Base-by-base conservation (phyloP, 768 basidiomycete species). In the Kondoa malvinella region DNA sequence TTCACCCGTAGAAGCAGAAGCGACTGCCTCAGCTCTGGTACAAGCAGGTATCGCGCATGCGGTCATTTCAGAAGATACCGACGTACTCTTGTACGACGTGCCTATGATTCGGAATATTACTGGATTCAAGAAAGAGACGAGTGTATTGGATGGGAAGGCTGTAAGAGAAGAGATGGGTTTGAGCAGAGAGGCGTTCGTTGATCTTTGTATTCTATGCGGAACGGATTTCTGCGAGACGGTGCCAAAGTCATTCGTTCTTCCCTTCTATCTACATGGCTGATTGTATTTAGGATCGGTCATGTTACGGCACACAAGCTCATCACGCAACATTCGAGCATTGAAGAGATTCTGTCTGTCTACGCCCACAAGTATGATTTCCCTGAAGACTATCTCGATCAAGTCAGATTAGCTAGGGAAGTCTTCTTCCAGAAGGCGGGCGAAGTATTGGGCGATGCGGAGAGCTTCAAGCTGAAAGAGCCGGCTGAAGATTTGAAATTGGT, bases 1-100 rank as follows among this genome's bases (percentile, higher is more conserved):
- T 2, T 32, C 34, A 56, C 69, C 69, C 1, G 60, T 63, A 26
- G 69, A 69, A 63, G 69, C 69, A n/a, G 69, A 69, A 57, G 66
- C 69, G 26, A 32, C 67, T 14, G 66, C 66, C 40, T 14, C 69
- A n/a, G 59, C 56, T 12, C 56, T 69, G 1, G 67, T 67, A n/a
- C 26, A 32, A 16, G 56, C 59, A 31, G 27, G 29, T 16, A n/a
- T 25, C 17, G 69, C 60, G 1, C 65, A 69, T 30, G 16, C 64
- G 1, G 69, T 69, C 25, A 25, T 69, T 15, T 57, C 69, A 3
- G 66, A 67, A 63, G 69, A 69, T 40, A 62, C 67, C 14, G 69
- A 69, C 32, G 69, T 69, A 21, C 66, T 69, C 1, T 56, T 56
- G 1, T 69, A 61, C 29, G 66, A 67, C 25, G 56, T 66, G 15